A percentile compares a stretch with the other conserved stretches of the same genome.
phyloP scores from a whole-genome alignment of 1,284 basidiomycete species.

The Moesziomyces antarcticus region DNA sequence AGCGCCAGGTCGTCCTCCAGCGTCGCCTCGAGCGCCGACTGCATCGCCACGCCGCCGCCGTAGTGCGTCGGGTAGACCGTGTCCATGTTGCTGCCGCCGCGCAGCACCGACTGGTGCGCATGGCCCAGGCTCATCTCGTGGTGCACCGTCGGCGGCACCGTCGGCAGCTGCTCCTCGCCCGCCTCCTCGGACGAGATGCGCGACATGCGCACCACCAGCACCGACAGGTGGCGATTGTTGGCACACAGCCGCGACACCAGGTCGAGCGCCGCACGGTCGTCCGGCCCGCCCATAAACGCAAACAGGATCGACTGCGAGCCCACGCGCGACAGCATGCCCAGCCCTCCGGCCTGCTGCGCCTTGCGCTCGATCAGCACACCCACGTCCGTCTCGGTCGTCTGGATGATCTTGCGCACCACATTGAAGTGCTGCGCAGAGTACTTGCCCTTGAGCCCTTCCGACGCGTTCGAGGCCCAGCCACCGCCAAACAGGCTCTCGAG shows the following conservation, averaged over 20 bases:
- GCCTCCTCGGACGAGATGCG: slow-evolving; percentile 47
- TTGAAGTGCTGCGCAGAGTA: slow-evolving; percentile 70
- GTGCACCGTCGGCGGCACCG: slow-evolving; percentile 56
- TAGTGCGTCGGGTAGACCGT: slow-evolving; percentile 54
- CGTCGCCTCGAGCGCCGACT: slow-evolving; percentile 49
- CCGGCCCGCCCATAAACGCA: slow-evolving; percentile 90
- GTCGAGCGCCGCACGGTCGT: slow-evolving; percentile 82
- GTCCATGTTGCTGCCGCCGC: slow-evolving; percentile 41
- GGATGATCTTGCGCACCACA: slow-evolving; percentile 83
- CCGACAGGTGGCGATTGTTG: slow-evolving; percentile 45
- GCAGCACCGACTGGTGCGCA: slow-evolving; percentile 9
- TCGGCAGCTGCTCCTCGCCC: slow-evolving; percentile 36
- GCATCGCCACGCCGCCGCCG: slow-evolving; percentile 10
- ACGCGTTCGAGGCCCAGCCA: slow-evolving; percentile 13
- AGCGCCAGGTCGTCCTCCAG: slow-evolving; percentile 59
- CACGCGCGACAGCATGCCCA: slow-evolving; percentile 28
- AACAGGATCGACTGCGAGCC: slow-evolving; percentile 75
- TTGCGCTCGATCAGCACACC: slow-evolving; percentile 84
- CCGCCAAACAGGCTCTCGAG: slow-evolving; percentile 58
- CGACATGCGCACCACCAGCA: slow-evolving; percentile 48
- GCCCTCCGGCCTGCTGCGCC: slow-evolving; percentile 60
- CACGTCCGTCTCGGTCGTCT: slow-evolving; percentile 71
- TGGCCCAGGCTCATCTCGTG: slow-evolving; percentile 43
- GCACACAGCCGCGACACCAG: slow-evolving; percentile 45
- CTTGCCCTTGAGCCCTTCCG: slow-evolving; percentile 21